These are phyloP conservation scores for Trapa incisa DNA, from an alignment of 345 rosid species.

Conservation along the genomic window DNA sequence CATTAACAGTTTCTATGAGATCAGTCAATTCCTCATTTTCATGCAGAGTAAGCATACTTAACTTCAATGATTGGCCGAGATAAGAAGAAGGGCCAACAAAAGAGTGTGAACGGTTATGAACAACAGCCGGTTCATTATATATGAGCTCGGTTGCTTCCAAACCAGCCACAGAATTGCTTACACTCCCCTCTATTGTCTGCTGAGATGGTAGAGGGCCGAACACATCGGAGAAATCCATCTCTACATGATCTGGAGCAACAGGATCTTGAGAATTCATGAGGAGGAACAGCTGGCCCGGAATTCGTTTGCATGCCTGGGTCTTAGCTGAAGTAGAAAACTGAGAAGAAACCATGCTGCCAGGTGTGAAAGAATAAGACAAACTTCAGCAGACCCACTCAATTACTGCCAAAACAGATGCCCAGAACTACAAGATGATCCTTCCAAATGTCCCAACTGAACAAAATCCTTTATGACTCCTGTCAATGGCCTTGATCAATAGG, in stretches of 20 bases:
- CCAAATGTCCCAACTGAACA: conserved; percentile 1
- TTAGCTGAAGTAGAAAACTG: conserved; percentile 27
- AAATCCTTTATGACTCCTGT: conserved; percentile 28
- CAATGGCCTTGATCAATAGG: conserved; percentile 40
- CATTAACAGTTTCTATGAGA: conserved; percentile 27
- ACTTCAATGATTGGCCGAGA: conserved; percentile 45
- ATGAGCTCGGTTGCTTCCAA: conserved; percentile 25
- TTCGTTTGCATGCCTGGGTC: conserved; percentile 18
- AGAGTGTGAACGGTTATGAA: conserved; percentile 73
- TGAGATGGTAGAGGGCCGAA: conserved; percentile 54
- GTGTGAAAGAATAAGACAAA: not conserved
- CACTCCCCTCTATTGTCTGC: conserved; percentile 16
- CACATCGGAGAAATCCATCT: conserved; percentile 63
- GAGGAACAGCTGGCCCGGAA: conserved; percentile 22
- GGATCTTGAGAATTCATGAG: conserved; percentile 29
- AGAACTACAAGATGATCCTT: conserved; percentile 15
- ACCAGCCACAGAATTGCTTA: conserved; percentile 14
- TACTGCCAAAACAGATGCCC: not conserved
- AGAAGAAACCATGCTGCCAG: conserved; percentile 46
- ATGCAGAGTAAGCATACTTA: conserved; percentile 43
- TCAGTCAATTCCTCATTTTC: conserved; percentile 41
- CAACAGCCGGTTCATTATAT: conserved; percentile 59
- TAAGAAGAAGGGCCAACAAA: conserved; percentile 75
- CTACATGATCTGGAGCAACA: conserved; percentile 31
- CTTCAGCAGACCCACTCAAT: not conserved